phyloP scores from a whole-genome alignment of 306 rosid species.

The Quillaja saponaria region DNA sequence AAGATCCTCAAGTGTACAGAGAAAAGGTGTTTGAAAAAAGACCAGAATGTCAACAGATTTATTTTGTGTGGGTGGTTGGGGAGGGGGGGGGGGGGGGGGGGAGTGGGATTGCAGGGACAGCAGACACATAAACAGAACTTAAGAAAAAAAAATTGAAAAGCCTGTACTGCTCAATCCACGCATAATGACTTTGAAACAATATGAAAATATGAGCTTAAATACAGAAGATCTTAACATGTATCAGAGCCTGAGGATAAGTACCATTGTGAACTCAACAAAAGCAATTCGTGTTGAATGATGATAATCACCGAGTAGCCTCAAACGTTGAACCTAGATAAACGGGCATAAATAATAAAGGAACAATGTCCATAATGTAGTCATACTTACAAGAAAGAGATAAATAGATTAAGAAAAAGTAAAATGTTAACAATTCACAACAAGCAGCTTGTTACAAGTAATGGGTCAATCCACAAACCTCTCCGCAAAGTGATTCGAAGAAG shows the following conservation, averaged over 20 bases:
- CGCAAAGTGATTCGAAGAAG: constrained; percentile 91
- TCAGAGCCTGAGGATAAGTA: constrained; percentile 34
- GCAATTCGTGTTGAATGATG: constrained; percentile 98
- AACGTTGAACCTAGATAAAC: constrained; percentile 71
- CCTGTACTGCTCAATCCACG: constrained; percentile 11
- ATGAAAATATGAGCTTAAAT: not conserved
- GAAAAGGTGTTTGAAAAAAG: too few species aligned
- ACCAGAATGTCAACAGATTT: too few species aligned
- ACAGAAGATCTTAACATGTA: constrained; percentile 16
- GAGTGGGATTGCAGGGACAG: not conserved
- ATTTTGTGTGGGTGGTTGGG: too few species aligned
- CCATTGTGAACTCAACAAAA: constrained; percentile 86
- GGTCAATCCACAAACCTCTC: constrained; percentile 68
- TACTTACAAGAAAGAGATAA: not conserved
- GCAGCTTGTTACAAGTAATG: constrained; percentile 13
- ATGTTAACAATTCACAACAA: constrained; percentile 20
- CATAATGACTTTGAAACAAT: not conserved
- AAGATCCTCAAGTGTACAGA: too few species aligned
- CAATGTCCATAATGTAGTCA: not conserved
- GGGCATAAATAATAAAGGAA: constrained; percentile 23
- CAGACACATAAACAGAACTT: not conserved
- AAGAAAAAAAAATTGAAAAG: constrained; percentile 21
- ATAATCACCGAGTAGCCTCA: constrained; percentile 96
- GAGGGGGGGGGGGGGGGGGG: not conserved
- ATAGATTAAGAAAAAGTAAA: not conserved